Evolutionary conservation across 2,329 filamentous ascomycete species (phyloP), one percentile per base, ranked within the genome.

Genomic region (Didymella pinodella): DNA sequence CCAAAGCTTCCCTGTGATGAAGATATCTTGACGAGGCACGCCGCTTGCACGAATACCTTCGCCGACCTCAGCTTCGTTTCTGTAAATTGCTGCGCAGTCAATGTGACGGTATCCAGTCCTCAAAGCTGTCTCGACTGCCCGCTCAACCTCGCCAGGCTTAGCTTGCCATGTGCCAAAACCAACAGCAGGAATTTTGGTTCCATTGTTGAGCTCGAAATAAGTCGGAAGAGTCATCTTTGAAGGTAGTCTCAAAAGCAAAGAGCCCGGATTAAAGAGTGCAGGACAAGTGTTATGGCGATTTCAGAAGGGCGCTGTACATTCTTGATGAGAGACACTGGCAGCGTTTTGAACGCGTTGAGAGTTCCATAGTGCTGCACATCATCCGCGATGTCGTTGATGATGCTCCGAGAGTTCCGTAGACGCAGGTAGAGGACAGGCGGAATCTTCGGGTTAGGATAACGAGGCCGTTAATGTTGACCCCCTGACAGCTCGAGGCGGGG

Each of bases 91-190:
- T 29, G 90, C 89, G 46, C 88, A 90, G 78, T 90, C 88, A 75
- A 92, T 88, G 78, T 91, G 89, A 25, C 88, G 85, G 78, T 92
- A 92, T 59, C 90, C 90, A 40, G 80, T 78, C 59, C 82, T 81
- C 26, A 92, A 81, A 14, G 90, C 90, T 32, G 81, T 81, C 75
- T 89, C 85, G 59, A 93, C 90, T 49, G 91, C 90, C 12, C 54
- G 54, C 54, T 84, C 79, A 10, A 69, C 66, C 65, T 85, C 82
- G 50, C 90, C 88, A 74, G 90, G 84, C 64, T 84, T 84, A 41
- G 88, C 86, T 72, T 92, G 89, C 90, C 90, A 93, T 49, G 90
- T 93, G 47, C 90, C 90, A 47, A 93, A 83, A 52, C 90, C 90
- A 64, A 93, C 78, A 67, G 87, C 87, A 56, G 90, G 89, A 61